These are phyloP conservation scores for Podaxis mareebaensis DNA, from an alignment of 768 basidiomycete genomes.

Conservation along the genomic window DNA sequence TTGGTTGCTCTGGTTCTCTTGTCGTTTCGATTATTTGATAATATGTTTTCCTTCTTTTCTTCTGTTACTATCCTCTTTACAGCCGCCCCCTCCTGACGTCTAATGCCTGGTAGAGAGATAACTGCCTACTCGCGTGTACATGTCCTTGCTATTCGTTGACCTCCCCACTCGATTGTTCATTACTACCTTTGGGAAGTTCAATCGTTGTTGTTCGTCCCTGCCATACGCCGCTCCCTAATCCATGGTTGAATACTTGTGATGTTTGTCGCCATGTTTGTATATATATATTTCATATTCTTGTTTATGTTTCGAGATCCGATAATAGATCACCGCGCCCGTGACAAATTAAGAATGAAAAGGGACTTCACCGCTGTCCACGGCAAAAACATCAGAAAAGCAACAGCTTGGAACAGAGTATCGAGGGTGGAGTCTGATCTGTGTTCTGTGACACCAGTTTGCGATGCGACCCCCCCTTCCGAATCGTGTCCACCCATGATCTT, in stretches of 20 bases:
- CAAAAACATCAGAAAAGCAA: neutral
- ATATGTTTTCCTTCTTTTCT: neutral
- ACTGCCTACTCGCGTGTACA: neutral
- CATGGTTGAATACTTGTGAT: neutral
- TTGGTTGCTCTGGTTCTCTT: neutral
- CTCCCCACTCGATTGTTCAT: neutral
- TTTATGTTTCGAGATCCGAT: neutral
- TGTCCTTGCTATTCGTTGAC: neutral
- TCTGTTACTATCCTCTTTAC: neutral
- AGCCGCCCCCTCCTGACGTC: too few species aligned
- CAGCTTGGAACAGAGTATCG: neutral
- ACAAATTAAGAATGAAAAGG: neutral
- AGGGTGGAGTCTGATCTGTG: neutral
- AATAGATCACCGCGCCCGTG: neutral
- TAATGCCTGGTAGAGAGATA: neutral
- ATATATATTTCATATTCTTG: neutral
- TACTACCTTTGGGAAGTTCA: too few species aligned
- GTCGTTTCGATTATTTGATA: neutral
- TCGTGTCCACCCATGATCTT: neutral
- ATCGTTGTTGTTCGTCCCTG: too few species aligned
- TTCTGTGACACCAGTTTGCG: neutral
- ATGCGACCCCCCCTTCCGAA: neutral
- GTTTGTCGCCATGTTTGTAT: neutral
- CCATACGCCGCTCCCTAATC: too few species aligned
- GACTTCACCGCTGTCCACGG: neutral